Base-by-base conservation (phyloP, 768 basidiomycete species). In the Serendipita vermifera region DNA sequence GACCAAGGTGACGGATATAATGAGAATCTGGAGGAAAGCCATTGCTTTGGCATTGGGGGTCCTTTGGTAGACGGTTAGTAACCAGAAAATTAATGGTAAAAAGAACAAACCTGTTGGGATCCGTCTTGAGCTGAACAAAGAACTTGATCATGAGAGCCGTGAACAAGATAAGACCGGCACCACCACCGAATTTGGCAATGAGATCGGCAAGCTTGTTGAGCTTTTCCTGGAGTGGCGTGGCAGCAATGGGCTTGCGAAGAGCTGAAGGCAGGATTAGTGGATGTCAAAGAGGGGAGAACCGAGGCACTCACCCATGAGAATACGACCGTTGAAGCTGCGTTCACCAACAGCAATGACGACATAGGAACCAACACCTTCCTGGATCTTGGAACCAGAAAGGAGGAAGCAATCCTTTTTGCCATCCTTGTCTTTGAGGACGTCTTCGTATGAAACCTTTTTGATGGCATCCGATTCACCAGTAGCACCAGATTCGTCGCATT, bases 391-490 rank as follows among this genome's bases (percentile, higher is more conserved):
- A 14, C 96, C 96, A 20, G 84, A 87, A 62, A 98, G 73, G 57
- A 98, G 65, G 70, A 96, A 97, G 69, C 91, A 96, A 63, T 98
- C 94, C 46, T 76, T 79, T 65, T 97, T 91, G 0, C 72, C 67
- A 46, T 62, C 62, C 17, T 60, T 57, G 26, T 67, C 68, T 53
- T 74, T 70, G 53, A 79, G 68, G 61, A 85, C 85, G 36, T 91
- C 84, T 20, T 79, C 78, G 68, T 84, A 96, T 1, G 85, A 61
- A 15, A 81, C 66, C 69, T 99, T 99, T 67, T 82, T 84, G 68
- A 99, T 92, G 14, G 92, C 84, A 68, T 99, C 93, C 5, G 87
- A 87, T 72, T 99, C 96, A 61, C 94, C 96, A 0, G 96, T 98
- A 38, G 92, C 91, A 20, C 89, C 88, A 24, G 88, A 90, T 68